These are phyloP conservation scores for Turritis glabra DNA, from an alignment of 345 rosid genomes.

Conservation along the genomic window DNA sequence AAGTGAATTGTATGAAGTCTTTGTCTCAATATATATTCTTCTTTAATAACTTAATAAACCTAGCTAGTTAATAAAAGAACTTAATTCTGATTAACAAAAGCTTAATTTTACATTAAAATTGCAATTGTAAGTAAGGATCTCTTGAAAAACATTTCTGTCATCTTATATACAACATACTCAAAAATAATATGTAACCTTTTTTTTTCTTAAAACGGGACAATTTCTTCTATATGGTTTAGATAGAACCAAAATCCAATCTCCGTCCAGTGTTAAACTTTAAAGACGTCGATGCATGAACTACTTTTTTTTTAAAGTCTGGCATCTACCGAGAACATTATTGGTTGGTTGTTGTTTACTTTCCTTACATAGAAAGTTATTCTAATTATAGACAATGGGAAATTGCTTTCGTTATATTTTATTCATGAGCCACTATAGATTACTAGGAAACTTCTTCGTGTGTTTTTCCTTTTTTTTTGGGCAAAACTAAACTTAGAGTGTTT, in stretches of 20 bases:
- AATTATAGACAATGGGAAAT: neutral
- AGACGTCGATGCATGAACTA: conserved; percentile 3
- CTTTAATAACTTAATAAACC: neutral
- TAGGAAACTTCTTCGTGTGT: neutral
- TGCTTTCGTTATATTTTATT: neutral
- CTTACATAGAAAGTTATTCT: conserved; percentile 11
- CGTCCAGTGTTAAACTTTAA: neutral
- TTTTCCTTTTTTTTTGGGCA: neutral
- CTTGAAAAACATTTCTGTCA: neutral
- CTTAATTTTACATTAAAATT: neutral
- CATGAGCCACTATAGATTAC: neutral
- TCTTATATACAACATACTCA: neutral
- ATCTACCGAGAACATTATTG: conserved; percentile 17
- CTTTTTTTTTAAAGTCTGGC: neutral
- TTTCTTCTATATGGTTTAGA: neutral
- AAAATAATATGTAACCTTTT: neutral
- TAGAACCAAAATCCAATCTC: neutral
- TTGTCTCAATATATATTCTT: neutral
- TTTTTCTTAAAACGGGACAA: neutral
- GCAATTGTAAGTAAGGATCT: neutral
- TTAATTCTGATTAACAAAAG: neutral
- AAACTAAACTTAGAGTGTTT: too few species aligned
- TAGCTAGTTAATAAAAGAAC: neutral
- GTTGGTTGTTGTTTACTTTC: conserved; percentile 16
- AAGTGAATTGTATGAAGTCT: neutral